Conservation (phyloP, 2,329 filamentous ascomycete species). For the Ascochyta clinopodiicola region DNA sequence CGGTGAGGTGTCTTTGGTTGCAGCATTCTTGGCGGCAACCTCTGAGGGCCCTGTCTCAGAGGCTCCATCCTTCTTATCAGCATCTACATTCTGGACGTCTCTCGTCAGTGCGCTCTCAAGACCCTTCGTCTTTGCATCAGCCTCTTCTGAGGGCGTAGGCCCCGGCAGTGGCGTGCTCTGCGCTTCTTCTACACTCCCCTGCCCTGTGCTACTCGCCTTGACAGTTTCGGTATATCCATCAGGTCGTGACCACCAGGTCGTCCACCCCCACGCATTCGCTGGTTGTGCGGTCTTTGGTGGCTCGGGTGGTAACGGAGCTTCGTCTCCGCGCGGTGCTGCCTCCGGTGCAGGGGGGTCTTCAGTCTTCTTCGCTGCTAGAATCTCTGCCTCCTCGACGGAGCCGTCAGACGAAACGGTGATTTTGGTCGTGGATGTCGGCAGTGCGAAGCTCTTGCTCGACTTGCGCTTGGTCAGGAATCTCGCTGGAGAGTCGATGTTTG, state of each 20-base stretch:
- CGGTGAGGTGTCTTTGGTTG: conserved; percentile 25
- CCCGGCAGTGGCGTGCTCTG: conserved; percentile 52
- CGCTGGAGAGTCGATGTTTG: conserved; percentile 38
- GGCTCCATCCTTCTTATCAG: conserved; percentile 29
- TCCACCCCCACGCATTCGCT: conserved; percentile 49
- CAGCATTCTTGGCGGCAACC: conserved; percentile 22
- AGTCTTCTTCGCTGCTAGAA: conserved; percentile 26
- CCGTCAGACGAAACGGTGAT: conserved; percentile 53
- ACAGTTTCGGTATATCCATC: conserved; percentile 54
- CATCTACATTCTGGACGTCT: conserved; percentile 17
- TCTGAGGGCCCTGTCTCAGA: conserved; percentile 2
- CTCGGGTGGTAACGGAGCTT: conserved; percentile 54
- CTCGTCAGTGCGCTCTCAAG: conserved; percentile 18
- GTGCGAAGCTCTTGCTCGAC: conserved; percentile 54
- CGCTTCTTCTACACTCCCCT: conserved; percentile 45
- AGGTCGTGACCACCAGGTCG: conserved; percentile 59
- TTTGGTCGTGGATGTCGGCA: conserved; percentile 55
- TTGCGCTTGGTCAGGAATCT: conserved; percentile 53
- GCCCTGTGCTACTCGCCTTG: conserved; percentile 37
- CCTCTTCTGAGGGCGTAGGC: conserved; percentile 44
- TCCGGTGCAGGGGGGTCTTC: conserved; percentile 19
- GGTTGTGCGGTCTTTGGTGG: conserved; percentile 32
- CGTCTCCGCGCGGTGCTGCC: conserved; percentile 24
- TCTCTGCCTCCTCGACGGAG: conserved; percentile 37
- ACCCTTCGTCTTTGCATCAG: conserved; percentile 34